These are phyloP conservation scores for maize (Zea mays) DNA, from an alignment of 176 grass and related monocot genomes.

Conservation along the genomic window DNA sequence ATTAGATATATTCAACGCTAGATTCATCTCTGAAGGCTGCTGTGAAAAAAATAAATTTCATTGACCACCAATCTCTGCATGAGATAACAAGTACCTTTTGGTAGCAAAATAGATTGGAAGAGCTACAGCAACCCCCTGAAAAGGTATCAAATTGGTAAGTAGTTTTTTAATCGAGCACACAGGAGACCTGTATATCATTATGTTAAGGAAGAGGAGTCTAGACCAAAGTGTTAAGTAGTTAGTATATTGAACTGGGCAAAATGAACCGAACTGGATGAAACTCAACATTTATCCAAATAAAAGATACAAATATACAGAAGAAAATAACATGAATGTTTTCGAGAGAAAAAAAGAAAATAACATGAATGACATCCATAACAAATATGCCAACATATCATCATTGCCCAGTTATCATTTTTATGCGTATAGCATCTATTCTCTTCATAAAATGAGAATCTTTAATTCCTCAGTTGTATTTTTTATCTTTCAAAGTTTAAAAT, in stretches of 20 bases:
- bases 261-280: neutral
- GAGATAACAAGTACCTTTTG: slow-evolving; percentile 59
- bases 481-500: neutral
- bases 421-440: neutral
- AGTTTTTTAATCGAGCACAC: neutral
- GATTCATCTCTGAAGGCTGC: slow-evolving; percentile 2
- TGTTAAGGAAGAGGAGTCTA: neutral
- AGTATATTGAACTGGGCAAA: slow-evolving; percentile 9
- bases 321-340: slow-evolving; percentile 1
- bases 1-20: slow-evolving; percentile 2
- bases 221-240: slow-evolving; percentile 17
- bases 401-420: slow-evolving; percentile 21
- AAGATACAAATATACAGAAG: neutral
- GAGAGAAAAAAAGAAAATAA: no score
- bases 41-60: slow-evolving; percentile 7
- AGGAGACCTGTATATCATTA: neutral
- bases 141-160: slow-evolving; percentile 19
- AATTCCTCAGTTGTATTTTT: neutral
- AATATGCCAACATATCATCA: neutral
- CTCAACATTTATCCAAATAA: slow-evolving; percentile 8
- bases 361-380: neutral
- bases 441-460: slow-evolving; percentile 5
- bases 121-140: slow-evolving; percentile 95
- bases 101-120: slow-evolving; percentile 98
- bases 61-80: slow-evolving; percentile 22